Evolutionary conservation across 805 yeast species (phyloP), one percentile per base, ranked within the genome.

Genomic region (Ascoidea tarda): DNA sequence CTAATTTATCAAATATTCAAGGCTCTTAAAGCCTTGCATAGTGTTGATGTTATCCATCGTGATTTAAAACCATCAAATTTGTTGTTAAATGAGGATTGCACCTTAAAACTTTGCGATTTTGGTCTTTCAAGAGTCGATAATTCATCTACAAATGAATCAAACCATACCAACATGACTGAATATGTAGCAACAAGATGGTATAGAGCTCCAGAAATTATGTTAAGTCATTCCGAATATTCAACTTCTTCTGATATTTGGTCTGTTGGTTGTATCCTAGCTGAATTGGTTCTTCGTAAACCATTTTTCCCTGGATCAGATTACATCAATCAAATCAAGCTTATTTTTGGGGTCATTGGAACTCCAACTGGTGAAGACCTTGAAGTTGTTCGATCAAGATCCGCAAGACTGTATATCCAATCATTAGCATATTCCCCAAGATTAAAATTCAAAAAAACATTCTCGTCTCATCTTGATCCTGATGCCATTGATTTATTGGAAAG

Each of bases 161-260:
- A 38, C 8, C 14, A 10, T 10, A 56, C 54, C 38, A 49, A 54
- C 33, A 90, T 90, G 98, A 91, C 96, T 16, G 98, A 90, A 68
- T 81, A 90, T 59, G 91, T 98, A 70, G 98, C 98, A 5, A 84
- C 95, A 6, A 98, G 98, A 53, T 91, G 91, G 64, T 90, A 90
- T 66, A 97, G 98, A 5, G 97, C 98, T 0, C 98, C 98, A 1
- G 98, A 90, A 68, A 97, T 90, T 33, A 90, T 90, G 54, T 81
- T 90, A 56, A 97, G 97, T 44, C 88, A 91, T 65, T 74, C 91
- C 52, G 91, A 90, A 61, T 98, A 97, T 1, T 98, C 98, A 6
- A 97, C 98, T 2, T 97, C 91, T 68, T 97, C 91, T 49, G 98
- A 90, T 66, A 96, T 90, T 52, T 90, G 98, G 98, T 85, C 95